phyloP scores from a whole-genome alignment of 2,329 filamentous ascomycete genomes.

The Magnaporthiopsis incrustans region DNA sequence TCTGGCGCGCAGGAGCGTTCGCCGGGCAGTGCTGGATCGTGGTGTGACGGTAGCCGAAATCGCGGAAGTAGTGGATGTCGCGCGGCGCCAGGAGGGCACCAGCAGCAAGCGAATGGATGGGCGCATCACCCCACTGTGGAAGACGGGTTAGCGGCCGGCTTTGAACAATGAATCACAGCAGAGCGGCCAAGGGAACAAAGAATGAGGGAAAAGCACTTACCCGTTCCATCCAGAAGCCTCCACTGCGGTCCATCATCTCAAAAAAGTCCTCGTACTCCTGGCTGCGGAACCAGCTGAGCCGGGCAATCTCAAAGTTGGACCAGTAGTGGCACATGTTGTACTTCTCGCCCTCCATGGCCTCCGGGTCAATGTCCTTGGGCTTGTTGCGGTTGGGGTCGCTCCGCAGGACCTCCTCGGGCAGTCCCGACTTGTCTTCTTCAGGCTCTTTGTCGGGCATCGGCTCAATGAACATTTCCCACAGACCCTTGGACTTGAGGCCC shows the following conservation, averaged over 20 bases:
- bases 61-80: slow-evolving; percentile 98
- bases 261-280: slow-evolving; percentile 98
- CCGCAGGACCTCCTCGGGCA: slow-evolving; percentile 75
- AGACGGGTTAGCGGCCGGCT: neutral
- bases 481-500: slow-evolving; percentile 80
- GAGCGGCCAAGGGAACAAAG: neutral
- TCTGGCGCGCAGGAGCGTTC: slow-evolving; percentile 83
- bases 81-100: slow-evolving; percentile 72
- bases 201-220: no score
- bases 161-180: neutral
- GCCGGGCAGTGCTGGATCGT: slow-evolving; percentile 98
- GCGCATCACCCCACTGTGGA: slow-evolving; percentile 88
- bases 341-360: slow-evolving; percentile 92
- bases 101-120: slow-evolving; percentile 93
- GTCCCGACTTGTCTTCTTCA: slow-evolving; percentile 54
- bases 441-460: slow-evolving; percentile 59
- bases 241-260: slow-evolving; percentile 95
- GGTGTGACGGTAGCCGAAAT: slow-evolving; percentile 96
- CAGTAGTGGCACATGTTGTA: slow-evolving; percentile 99
- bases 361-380: slow-evolving; percentile 76
- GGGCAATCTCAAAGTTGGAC: slow-evolving; percentile 98
- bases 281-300: slow-evolving; percentile 91
- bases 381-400: slow-evolving; percentile 63
- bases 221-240: slow-evolving; percentile 98
- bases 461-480: slow-evolving; percentile 99